phyloP scores from a whole-genome alignment of 2,329 filamentous ascomycete genomes.

The Hypoxylon rubiginosum region DNA sequence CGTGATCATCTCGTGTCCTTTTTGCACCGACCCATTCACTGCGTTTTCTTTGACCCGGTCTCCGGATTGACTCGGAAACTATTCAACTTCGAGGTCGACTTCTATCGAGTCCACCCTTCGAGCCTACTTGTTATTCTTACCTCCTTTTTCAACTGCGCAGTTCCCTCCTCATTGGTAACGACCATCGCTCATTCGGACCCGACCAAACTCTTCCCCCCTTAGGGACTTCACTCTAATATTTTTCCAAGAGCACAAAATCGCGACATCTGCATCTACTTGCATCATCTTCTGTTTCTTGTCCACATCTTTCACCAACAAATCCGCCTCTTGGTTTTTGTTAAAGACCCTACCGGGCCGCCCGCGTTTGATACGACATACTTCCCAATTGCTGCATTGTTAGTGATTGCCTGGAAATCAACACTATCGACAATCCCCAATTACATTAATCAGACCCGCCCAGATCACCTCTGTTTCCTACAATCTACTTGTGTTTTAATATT shows the following conservation, averaged over 20 bases:
- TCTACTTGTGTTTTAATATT: conserved; percentile 54
- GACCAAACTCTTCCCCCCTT: conserved; percentile 30
- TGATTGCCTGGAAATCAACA: conserved; percentile 31
- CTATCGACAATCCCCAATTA: conserved; percentile 35
- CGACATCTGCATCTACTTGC: conserved; percentile 39
- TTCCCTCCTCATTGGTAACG: conserved; percentile 41
- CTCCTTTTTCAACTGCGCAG: conserved; percentile 32
- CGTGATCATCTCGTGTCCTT: conserved; percentile 6
- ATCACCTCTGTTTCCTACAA: conserved; percentile 37
- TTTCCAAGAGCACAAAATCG: conserved; percentile 31
- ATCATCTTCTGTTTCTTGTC: conserved; percentile 51
- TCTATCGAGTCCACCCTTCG: conserved; percentile 23
- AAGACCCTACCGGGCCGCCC: conserved; percentile 48
- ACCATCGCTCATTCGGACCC: conserved; percentile 48
- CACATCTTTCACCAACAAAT: conserved; percentile 46
- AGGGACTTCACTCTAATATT: conserved; percentile 47
- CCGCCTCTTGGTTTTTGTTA: conserved; percentile 49
- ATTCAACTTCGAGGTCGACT: conserved; percentile 3
- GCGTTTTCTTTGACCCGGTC: conserved; percentile 30
- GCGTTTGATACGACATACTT: conserved; percentile 52
- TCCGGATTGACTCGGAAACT: conserved; percentile 25
- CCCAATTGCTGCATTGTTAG: conserved; percentile 36
- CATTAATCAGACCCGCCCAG: conserved; percentile 47
- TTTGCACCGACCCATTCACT: conserved; percentile 29
- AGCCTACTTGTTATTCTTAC: conserved; percentile 33